A percentile compares a stretch with the other conserved stretches of the same genome.
Evolutionary conservation across 1,284 basidiomycete genomes (phyloP).

Genomic region (Anthracocystis setariae): DNA sequence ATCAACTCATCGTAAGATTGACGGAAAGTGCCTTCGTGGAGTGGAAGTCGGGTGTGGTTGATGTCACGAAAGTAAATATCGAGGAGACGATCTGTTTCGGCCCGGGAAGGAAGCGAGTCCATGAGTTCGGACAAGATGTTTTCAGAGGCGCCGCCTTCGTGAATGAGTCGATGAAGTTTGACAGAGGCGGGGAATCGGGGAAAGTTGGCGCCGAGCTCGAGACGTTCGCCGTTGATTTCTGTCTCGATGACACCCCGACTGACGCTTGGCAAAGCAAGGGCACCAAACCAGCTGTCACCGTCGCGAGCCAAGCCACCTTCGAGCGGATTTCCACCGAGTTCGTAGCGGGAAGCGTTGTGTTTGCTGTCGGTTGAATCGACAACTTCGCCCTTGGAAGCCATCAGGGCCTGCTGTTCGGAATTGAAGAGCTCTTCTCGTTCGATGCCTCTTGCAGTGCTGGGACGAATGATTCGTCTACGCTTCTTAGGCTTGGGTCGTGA

Average conservation of each 20-base stretch:
- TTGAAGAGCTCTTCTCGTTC: constrained; percentile 61
- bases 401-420: constrained; percentile 50
- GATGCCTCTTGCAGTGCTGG: constrained; percentile 50
- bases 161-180: constrained; percentile 59
- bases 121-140: constrained; percentile 59
- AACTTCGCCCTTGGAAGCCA: constrained; percentile 46
- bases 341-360: constrained; percentile 30
- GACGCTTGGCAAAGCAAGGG: constrained; percentile 62
- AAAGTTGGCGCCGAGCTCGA: constrained; percentile 62
- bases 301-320: constrained; percentile 61
- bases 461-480: constrained; percentile 45
- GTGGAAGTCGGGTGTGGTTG: constrained; percentile 93
- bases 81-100: constrained; percentile 56
- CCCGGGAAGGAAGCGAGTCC: constrained; percentile 53
- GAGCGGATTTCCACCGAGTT: constrained; percentile 53
- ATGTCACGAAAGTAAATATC: constrained; percentile 71
- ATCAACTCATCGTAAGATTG: constrained; percentile 82
- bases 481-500: constrained; percentile 37
- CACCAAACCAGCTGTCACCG: constrained; percentile 63
- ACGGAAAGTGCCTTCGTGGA: constrained; percentile 87
- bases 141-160: constrained; percentile 62
- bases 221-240: constrained; percentile 60
- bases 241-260: constrained; percentile 60
- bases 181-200: constrained; percentile 60
- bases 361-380: constrained; percentile 38